Base-by-base conservation (phyloP, 208 protist genomes). In the Leishmania amazonensis region DNA sequence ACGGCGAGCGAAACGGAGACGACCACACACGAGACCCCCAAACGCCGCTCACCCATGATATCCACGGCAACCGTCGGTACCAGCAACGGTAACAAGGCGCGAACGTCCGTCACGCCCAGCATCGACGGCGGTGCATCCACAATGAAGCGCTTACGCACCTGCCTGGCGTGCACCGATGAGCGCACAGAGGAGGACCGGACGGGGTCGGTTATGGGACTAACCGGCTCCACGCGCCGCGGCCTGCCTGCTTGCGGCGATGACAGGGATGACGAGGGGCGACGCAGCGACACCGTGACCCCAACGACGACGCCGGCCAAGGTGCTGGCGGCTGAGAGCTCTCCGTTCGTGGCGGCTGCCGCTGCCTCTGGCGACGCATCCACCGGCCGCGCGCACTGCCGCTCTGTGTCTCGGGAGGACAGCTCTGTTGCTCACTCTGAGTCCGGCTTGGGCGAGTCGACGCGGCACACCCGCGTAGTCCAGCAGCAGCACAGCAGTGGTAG, bases 241-340 rank as follows among this genome's bases (percentile, higher is more conserved):
- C 53, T 38, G 74, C 77, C 53, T 60, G 5, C 73, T 28, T 58
- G 73, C 38, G 42, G 62, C 73, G 78, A 80, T 24, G 65, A 80
- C 57, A 11, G 73, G 35, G 19, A 78, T 35, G 75, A 85, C 28
- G n/a, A 64, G 28, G 57, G 77, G 21, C 38, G 2, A 6, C 24
- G 21, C 53, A 68, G 78, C 67, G 67, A 31, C 49, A 60, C 74
- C 2, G 71, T 77, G 42, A 86, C 83, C 15, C 78, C 83, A 9
- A 83, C 83, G 42, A n/a, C 24, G 38, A 87, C 81, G 53, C 87
- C 83, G 5, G 74, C 78, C 4, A 86, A 86, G 67, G 83, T 86
- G 73, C 67, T 86, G 11, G 83, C 83, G 47, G 84, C 57, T 28
- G 81, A 83, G 75, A 79, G 79, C 1, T 86, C 85, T n/a, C 85